Evolutionary conservation across 1,284 basidiomycete species (phyloP), one percentile per base, ranked within the genome.

Genomic region (Ceratobasidium sp.): DNA sequence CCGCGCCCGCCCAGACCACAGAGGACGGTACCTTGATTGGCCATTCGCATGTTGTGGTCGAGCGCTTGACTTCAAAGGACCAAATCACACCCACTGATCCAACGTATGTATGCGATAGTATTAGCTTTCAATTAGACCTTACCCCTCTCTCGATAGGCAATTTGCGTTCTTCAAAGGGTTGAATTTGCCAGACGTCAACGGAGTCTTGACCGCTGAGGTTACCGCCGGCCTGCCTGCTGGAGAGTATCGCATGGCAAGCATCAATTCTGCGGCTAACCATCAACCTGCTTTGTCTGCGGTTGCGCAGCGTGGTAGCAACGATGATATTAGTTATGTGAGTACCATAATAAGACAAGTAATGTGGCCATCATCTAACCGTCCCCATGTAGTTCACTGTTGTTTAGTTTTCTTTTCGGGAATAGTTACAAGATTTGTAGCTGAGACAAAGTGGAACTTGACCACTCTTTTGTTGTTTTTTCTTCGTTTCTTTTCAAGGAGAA

Each of bases 271-370:
- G 10, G 75, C 84, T n/a, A 87, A 86, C 80, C 86, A 86, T 59
- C 82, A 84, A 69, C 84, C 83, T 10, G 83, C 82, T 48, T 83
- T 89, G 68, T 86, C 89, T 70, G 86, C 90, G 40, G 81, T 87
- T 46, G 89, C 89, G 5, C 89, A 92, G 83, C 91, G 90, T 81
- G 91, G 91, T 78, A 83, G 84, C 50, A 83, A 91, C 75, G 91
- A 92, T 81, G 91, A 93, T 82, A 83, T 85, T 52, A 84, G 91
- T 83, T 92, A 92, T 83, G 90, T 92, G 38, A 62, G 46, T 38
- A 50, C 64, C 38, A n/a, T n/a, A n/a, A n/a, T n/a, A n/a, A n/a
- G n/a, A n/a, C n/a, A n/a, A n/a, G n/a, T n/a, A n/a, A n/a, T n/a
- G n/a, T n/a, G n/a, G n/a, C n/a, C n/a, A n/a, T n/a, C n/a, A n/a